Percentiles rank a stretch among this genome's conserved stretches.
phyloP scores from a whole-genome alignment of 176 grass and related monocot genomes.

The Poa pratensis region DNA sequence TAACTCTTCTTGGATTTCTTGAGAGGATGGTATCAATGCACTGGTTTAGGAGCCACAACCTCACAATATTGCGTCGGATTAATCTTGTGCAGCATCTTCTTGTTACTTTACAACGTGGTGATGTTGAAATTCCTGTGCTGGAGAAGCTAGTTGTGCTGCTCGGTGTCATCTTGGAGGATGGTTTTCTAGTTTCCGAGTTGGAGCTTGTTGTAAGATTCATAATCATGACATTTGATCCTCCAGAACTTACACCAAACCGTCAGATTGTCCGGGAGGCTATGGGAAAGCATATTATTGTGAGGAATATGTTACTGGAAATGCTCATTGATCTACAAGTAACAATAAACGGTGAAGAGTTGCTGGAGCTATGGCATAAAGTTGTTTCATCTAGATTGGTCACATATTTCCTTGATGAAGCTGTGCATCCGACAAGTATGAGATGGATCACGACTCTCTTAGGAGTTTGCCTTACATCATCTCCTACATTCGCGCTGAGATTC shows the following conservation, averaged over 20 bases:
- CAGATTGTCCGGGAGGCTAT: slow-evolving; percentile 84
- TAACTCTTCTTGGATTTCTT: slow-evolving; percentile 93
- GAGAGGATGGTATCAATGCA: slow-evolving; percentile 99
- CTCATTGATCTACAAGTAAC: slow-evolving; percentile 98
- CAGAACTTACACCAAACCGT: slow-evolving; percentile 60
- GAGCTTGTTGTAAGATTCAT: slow-evolving; percentile 98
- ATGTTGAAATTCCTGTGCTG: slow-evolving; percentile 92
- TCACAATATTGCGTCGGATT: slow-evolving; percentile 90
- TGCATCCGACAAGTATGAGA: slow-evolving; percentile 98
- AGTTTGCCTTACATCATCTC: slow-evolving; percentile 91
- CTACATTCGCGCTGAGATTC: slow-evolving; percentile 85
- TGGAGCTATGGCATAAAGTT: slow-evolving; percentile 99
- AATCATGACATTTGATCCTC: slow-evolving; percentile 99
- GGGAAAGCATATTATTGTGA: slow-evolving; percentile 98
- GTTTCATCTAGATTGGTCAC: slow-evolving; percentile 92
- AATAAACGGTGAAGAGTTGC: slow-evolving; percentile 81
- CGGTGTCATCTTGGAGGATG: slow-evolving; percentile 98
- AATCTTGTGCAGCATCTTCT: slow-evolving; percentile 98
- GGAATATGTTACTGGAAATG: slow-evolving; percentile 99
- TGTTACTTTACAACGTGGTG: slow-evolving; percentile 95
- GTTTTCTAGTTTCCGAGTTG: slow-evolving; percentile 93
- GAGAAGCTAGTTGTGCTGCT: slow-evolving; percentile 98
- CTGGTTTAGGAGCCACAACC: slow-evolving; percentile 96
- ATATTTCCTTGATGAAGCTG: slow-evolving; percentile 98
- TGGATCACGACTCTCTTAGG: slow-evolving; percentile 98